Conservation (phyloP, 768 basidiomycete species). For the Tulasnella sp. region DNA sequence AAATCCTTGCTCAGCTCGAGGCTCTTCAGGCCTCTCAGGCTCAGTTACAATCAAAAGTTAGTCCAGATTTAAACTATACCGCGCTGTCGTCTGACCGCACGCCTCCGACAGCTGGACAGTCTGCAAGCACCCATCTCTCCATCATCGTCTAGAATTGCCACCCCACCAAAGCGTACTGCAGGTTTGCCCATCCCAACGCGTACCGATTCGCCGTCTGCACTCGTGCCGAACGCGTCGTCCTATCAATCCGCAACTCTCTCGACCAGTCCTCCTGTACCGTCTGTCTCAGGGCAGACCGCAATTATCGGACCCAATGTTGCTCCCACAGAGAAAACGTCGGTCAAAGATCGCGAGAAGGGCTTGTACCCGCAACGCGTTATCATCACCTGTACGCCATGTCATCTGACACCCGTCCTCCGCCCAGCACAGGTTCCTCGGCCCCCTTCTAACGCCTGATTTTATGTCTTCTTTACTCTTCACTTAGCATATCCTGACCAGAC, state of each 20-base stretch:
- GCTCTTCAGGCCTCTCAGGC: constrained; percentile 64
- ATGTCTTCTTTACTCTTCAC: background rate
- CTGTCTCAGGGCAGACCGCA: background rate
- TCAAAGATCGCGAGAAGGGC: constrained; percentile 53
- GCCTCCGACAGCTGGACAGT: constrained; percentile 39
- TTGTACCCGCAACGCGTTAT: constrained; percentile 76
- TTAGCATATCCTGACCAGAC: constrained; percentile 83
- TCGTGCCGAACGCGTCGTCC: constrained; percentile 13
- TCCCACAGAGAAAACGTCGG: background rate
- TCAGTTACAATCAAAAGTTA: constrained; percentile 65
- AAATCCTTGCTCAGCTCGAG: constrained; percentile 62
- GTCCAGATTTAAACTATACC: constrained; percentile 7
- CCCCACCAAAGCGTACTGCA: constrained; percentile 27
- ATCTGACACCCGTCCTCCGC: constrained; percentile 2
- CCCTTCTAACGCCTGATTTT: too few species aligned
- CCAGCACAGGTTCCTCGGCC: background rate
- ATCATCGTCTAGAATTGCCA: background rate
- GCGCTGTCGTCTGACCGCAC: constrained; percentile 5
- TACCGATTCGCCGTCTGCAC: constrained; percentile 4
- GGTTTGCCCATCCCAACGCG: background rate
- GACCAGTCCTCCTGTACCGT: constrained; percentile 15
- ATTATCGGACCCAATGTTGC: constrained; percentile 3
- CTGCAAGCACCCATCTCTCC: constrained; percentile 26
- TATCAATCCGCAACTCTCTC: background rate
- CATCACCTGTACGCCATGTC: constrained; percentile 55